Evolutionary conservation across 345 rosid species (phyloP).

Genomic region (Hibiscus mutabilis): DNA sequence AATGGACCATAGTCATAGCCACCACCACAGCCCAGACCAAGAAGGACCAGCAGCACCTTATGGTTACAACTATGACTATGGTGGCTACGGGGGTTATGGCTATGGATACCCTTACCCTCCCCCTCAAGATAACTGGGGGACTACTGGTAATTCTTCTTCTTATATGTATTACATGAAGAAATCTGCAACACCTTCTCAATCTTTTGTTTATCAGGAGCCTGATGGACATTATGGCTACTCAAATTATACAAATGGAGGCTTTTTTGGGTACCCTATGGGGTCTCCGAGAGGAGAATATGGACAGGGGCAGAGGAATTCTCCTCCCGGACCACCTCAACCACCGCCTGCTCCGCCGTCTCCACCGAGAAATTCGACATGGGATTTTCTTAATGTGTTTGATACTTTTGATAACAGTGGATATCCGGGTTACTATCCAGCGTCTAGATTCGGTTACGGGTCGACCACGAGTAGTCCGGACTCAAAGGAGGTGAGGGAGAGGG

Average conservation of each 20-base stretch:
- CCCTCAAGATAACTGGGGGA: conserved; percentile 39
- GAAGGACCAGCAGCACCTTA: conserved; percentile 13
- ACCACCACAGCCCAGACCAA: conserved; percentile 25
- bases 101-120: conserved; percentile 27
- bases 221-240: conserved; percentile 36
- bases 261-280: conserved; percentile 43
- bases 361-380: conserved; percentile 69
- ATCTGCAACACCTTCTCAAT: conserved; percentile 53
- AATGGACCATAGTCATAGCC: conserved; percentile 33
- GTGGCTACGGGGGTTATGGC: conserved; percentile 1
- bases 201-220: conserved; percentile 65
- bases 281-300: conserved; percentile 27
- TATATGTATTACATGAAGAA: conserved; percentile 67
- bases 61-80: conserved; percentile 13
- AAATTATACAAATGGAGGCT: conserved; percentile 38
- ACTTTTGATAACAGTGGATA: conserved; percentile 37
- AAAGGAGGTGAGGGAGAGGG: conserved; percentile 84
- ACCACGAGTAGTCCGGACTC: conserved; percentile 74
- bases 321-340: conserved; percentile 34
- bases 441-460: conserved; percentile 40
- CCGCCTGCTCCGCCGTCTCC: conserved; percentile 74
- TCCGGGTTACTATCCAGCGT: conserved; percentile 21
- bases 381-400: conserved; percentile 68
- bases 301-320: conserved; percentile 22
- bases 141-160: conserved; percentile 22